A percentile compares a stretch with the other conserved stretches of the same genome.
These are phyloP conservation scores for Phalaenopsis hybrid DNA, from an alignment of 116 monocot genomes.

Conservation along the genomic window DNA sequence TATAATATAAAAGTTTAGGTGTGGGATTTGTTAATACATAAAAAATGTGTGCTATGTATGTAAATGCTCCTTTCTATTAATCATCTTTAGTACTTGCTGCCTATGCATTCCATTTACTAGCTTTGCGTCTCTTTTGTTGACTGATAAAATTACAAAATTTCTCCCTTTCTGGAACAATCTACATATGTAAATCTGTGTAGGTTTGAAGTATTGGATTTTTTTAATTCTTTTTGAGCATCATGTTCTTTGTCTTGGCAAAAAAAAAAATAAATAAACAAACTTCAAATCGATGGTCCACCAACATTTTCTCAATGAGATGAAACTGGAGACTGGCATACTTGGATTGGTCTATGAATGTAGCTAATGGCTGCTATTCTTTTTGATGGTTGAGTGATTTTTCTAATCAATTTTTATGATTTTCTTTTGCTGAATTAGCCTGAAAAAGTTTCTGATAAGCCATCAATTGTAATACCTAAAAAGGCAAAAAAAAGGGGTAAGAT, in stretches of 20 bases:
- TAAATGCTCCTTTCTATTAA: background rate
- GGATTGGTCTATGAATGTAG: background rate
- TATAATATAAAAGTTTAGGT: too few relatives aligned
- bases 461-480: background rate
- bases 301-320: background rate
- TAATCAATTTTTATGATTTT: background rate
- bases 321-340: background rate
- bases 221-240: background rate
- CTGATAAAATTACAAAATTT: background rate
- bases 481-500: too few relatives aligned
- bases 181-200: background rate
- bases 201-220: background rate
- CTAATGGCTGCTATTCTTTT: background rate
- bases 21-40: too few relatives aligned
- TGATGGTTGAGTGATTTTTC: background rate
- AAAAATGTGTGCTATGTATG: too few relatives aligned
- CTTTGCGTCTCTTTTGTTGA: background rate
- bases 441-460: background rate
- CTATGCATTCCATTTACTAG: background rate
- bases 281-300: background rate
- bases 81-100: background rate
- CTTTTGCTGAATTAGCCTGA: background rate
- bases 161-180: background rate
- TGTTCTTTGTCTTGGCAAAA: background rate
- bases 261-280: background rate